These are phyloP conservation scores for Tuber indicum DNA, from an alignment of 495 filamentous ascomycete species.

Conservation along the genomic window DNA sequence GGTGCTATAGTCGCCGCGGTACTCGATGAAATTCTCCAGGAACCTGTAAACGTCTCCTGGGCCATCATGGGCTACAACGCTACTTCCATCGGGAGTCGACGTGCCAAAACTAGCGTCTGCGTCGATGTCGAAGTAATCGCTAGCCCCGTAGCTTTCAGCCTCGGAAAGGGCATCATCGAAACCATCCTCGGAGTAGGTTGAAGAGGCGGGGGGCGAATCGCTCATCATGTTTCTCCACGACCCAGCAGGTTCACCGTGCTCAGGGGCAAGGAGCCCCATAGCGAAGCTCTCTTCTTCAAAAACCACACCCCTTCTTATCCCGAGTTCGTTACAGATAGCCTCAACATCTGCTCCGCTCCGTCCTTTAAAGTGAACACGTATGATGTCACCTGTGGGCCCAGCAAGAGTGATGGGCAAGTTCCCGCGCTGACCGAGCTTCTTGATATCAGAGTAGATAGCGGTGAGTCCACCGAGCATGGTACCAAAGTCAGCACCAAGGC, in stretches of 20 bases:
- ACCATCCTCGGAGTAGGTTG: conserved; percentile 46
- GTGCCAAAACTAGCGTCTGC: conserved; percentile 49
- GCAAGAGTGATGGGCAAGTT: conserved; percentile 75
- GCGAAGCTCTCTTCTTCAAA: conserved; percentile 69
- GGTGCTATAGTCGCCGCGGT: conserved; percentile 10
- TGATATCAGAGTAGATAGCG: conserved; percentile 71
- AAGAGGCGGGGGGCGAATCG: conserved; percentile 41
- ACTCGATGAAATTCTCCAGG: conserved; percentile 70
- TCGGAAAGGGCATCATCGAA: conserved; percentile 44
- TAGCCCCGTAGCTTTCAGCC: conserved; percentile 26
- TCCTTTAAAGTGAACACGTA: conserved; percentile 83
- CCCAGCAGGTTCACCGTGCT: neutral
- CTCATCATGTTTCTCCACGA: conserved; percentile 36
- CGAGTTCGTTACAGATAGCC: conserved; percentile 76
- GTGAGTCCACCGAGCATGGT: conserved; percentile 77
- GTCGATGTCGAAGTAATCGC: conserved; percentile 48
- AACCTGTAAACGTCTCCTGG: conserved; percentile 82
- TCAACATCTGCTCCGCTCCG: conserved; percentile 82
- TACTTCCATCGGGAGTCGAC: conserved; percentile 49
- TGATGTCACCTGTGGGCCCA: conserved; percentile 47
- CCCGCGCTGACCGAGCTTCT: conserved; percentile 65
- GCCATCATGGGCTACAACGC: conserved; percentile 61
- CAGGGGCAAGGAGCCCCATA: conserved; percentile 22
- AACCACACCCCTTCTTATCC: conserved; percentile 67
- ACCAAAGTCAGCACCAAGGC: conserved; percentile 81